Conservation (phyloP, 495 filamentous ascomycete species). For the Aspergillus heteromorphus region DNA sequence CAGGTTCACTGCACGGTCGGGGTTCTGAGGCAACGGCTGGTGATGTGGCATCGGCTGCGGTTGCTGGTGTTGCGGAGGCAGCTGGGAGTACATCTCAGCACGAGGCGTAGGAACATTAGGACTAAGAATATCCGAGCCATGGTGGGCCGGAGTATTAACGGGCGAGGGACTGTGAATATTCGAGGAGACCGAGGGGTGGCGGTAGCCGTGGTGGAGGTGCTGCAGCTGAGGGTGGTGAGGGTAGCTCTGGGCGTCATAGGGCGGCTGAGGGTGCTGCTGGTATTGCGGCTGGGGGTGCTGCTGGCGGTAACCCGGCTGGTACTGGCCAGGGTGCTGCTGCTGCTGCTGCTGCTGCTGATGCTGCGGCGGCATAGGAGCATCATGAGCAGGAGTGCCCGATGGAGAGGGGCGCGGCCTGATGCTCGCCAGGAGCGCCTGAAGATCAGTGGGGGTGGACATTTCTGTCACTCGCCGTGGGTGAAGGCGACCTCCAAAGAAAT, state of each 20-base stretch:
- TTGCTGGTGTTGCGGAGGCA: conserved; percentile 13
- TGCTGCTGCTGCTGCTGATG: no score
- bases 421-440: conserved; percentile 45
- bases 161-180: conserved; percentile 41
- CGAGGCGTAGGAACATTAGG: conserved; percentile 41
- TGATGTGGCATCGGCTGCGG: conserved; percentile 22
- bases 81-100: conserved; percentile 26
- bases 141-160: conserved; percentile 37
- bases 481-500: conserved; percentile 29
- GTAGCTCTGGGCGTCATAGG: conserved; percentile 35
- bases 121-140: conserved; percentile 47
- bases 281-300: conserved; percentile 30
- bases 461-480: conserved; percentile 37
- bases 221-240: conserved; percentile 31
- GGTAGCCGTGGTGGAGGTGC: conserved; percentile 34
- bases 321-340: conserved; percentile 33
- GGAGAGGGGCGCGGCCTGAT: conserved; percentile 41
- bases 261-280: conserved; percentile 28
- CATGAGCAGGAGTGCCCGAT: conserved; percentile 30
- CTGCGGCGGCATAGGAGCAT: conserved; percentile 27
- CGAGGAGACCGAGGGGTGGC: conserved; percentile 44
- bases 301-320: conserved; percentile 30
- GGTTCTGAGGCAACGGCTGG: conserved; percentile 34
- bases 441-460: conserved; percentile 48
- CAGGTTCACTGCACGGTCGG: conserved; percentile 63